phyloP scores from a whole-genome alignment of 352 stramenopile species.

The Globisporangium spiculum region DNA sequence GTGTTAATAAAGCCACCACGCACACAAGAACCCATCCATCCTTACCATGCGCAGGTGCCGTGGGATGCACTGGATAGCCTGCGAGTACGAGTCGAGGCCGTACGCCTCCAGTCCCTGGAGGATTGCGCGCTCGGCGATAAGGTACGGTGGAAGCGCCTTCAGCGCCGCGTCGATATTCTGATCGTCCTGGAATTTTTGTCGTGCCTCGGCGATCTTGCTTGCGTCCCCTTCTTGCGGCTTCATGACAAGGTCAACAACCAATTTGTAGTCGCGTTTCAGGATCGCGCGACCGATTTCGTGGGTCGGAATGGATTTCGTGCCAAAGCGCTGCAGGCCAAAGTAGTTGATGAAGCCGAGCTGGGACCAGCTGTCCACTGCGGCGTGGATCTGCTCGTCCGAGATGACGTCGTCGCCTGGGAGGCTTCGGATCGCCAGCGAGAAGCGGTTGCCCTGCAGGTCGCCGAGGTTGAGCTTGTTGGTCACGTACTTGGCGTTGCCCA shows the following conservation, averaged over 20 bases:
- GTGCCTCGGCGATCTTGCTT: slow-evolving; percentile 68
- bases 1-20: too few relatives aligned
- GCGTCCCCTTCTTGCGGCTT: slow-evolving; percentile 71
- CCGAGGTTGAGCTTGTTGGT: slow-evolving; percentile 90
- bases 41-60: slow-evolving; percentile 79
- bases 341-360: slow-evolving; percentile 97
- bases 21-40: background rate
- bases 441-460: slow-evolving; percentile 92
- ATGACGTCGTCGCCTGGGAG: slow-evolving; percentile 58
- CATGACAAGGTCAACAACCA: slow-evolving; percentile 91
- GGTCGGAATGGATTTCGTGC: slow-evolving; percentile 85
- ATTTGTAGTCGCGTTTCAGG: slow-evolving; percentile 91
- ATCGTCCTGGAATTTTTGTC: slow-evolving; percentile 58
- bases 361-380: slow-evolving; percentile 70
- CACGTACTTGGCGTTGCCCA: slow-evolving; percentile 93
- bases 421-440: slow-evolving; percentile 94
- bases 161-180: slow-evolving; percentile 58
- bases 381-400: slow-evolving; percentile 55
- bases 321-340: slow-evolving; percentile 97
- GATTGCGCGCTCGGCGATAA: slow-evolving; percentile 78
- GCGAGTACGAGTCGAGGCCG: slow-evolving; percentile 50
- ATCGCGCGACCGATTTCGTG: slow-evolving; percentile 92
- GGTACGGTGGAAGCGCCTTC: slow-evolving; percentile 64
- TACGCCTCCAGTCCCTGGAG: slow-evolving; percentile 60
- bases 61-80: slow-evolving; percentile 77